Conservation (phyloP, 2,329 filamentous ascomycete genomes). For the Fusarium cicatricum region DNA sequence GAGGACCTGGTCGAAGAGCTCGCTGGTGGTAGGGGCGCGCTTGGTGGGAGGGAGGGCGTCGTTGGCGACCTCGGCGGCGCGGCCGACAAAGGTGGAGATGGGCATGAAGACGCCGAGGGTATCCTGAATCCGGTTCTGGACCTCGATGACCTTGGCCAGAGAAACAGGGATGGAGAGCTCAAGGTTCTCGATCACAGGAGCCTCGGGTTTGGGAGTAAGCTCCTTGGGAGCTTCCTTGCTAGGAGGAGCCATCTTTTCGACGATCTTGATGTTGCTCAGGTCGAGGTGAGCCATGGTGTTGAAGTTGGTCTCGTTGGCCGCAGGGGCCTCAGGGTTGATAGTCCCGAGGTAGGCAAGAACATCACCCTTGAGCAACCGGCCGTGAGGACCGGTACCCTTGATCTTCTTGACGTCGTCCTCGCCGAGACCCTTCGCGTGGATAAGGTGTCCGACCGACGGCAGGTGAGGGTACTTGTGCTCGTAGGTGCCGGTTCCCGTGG, state of each 20-base stretch:
- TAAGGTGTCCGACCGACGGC: constrained; percentile 84
- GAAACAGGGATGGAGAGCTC: constrained; percentile 79
- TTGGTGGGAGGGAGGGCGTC: constrained; percentile 78
- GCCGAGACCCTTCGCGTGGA: constrained; percentile 80
- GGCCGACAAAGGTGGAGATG: constrained; percentile 84
- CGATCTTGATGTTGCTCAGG: constrained; percentile 92
- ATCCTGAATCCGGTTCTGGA: constrained; percentile 81
- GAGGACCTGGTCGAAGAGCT: constrained; percentile 70
- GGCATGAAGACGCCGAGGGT: constrained; percentile 83
- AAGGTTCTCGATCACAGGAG: constrained; percentile 57
- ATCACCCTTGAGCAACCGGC: constrained; percentile 92
- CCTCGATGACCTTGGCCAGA: constrained; percentile 78
- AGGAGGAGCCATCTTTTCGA: constrained; percentile 57
- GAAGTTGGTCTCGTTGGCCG: constrained; percentile 74
- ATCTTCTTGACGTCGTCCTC: constrained; percentile 82
- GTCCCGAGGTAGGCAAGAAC: constrained; percentile 88
- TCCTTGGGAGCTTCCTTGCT: constrained; percentile 46
- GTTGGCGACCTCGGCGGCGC: constrained; percentile 88
- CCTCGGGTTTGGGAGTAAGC: constrained; percentile 50
- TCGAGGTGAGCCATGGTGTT: constrained; percentile 84
- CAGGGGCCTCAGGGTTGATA: constrained; percentile 76
- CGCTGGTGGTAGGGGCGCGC: constrained; percentile 71
- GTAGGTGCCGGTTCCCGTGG: constrained; percentile 58
- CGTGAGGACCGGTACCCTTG: constrained; percentile 84
- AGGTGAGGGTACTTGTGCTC: constrained; percentile 77